Evolutionary conservation across 306 rosid species (phyloP).

Genomic region (Cyclanthera cordifolia): DNA sequence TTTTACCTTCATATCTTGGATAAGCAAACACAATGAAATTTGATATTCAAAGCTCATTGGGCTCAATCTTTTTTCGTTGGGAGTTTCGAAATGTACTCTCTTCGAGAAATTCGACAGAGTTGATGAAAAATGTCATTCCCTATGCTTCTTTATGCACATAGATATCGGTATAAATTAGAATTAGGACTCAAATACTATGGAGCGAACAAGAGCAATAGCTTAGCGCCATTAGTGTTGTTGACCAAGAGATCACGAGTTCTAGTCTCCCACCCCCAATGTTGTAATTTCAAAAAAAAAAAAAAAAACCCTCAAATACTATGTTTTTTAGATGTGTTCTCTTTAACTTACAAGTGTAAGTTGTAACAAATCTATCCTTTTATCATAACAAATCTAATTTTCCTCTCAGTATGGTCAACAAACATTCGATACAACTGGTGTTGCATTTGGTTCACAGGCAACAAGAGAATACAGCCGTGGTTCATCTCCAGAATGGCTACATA

Average conservation of each 20-base stretch:
- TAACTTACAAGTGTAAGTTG: too few species aligned
- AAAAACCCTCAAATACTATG: too few species aligned
- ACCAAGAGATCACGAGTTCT: too few species aligned
- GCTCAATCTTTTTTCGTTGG: background rate
- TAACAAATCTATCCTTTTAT: background rate
- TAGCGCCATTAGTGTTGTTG: too few species aligned
- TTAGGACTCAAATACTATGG: background rate
- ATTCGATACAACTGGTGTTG: conserved; percentile 45
- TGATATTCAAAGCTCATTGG: background rate
- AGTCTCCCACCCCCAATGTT: too few species aligned
- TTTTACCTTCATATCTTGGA: background rate
- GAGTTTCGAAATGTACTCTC: background rate
- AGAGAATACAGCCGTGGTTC: conserved; percentile 65
- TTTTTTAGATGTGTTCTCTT: too few species aligned
- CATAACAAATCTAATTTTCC: conserved; percentile 22
- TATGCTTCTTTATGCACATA: background rate
- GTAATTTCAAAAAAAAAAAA: too few species aligned
- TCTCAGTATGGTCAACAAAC: conserved; percentile 63
- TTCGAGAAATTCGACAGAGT: background rate
- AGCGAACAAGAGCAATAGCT: too few species aligned
- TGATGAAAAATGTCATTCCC: background rate
- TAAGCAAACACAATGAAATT: background rate
- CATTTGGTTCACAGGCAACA: conserved; percentile 53
- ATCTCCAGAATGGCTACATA: conserved; percentile 87
- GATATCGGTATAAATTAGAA: background rate